These are phyloP conservation scores for Pseudogymnoascus sp. DNA, from an alignment of 2,329 filamentous ascomycete genomes.

Conservation along the genomic window DNA sequence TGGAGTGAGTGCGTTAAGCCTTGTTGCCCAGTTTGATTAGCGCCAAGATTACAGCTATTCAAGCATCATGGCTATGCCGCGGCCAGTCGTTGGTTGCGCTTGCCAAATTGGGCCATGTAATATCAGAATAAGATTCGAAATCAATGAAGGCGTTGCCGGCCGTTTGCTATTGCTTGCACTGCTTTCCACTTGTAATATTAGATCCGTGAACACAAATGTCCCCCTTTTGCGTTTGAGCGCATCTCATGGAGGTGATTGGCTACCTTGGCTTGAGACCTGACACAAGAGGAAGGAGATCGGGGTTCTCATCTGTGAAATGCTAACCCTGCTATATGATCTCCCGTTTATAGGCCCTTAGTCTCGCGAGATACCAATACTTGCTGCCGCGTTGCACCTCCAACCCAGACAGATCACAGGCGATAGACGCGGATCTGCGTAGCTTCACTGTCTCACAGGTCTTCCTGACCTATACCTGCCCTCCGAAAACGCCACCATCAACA, in stretches of 20 bases:
- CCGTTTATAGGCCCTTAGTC: neutral
- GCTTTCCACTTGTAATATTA: neutral
- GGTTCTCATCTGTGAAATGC: neutral
- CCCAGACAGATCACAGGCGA: neutral
- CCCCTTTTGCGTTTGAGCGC: neutral
- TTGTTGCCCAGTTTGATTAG: constrained; percentile 6
- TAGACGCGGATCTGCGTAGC: constrained; percentile 3
- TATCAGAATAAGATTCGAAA: constrained; percentile 8
- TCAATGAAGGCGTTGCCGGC: constrained; percentile 4
- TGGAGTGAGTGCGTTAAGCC: neutral
- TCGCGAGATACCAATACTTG: neutral
- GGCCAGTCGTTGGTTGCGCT: neutral
- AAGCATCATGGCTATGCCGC: neutral
- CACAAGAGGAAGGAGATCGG: neutral
- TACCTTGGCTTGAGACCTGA: neutral
- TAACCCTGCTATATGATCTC: neutral
- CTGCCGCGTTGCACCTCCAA: neutral
- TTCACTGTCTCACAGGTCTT: neutral
- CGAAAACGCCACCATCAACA: neutral
- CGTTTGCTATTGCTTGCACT: neutral
- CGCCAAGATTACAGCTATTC: neutral
- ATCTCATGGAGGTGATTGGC: neutral
- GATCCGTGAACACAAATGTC: neutral
- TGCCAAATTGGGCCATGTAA: neutral
- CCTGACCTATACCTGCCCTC: neutral